Conservation (phyloP, 768 basidiomycete species). For the Omphalotus guepiniiformis region DNA sequence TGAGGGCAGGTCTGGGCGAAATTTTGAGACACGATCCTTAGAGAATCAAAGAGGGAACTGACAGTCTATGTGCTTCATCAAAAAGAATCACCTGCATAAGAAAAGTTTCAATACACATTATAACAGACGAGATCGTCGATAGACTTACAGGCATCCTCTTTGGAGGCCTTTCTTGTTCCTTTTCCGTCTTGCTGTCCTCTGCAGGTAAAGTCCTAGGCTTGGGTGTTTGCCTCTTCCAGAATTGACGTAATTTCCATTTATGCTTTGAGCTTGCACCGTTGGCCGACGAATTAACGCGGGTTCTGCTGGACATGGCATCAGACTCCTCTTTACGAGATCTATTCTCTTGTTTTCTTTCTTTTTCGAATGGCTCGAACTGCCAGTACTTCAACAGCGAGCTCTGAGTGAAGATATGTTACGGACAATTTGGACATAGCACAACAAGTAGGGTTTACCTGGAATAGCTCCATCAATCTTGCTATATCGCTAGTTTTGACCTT, state of each 20-base stretch:
- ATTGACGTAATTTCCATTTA: background rate
- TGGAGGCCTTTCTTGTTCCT: conserved; percentile 28
- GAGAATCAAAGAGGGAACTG: conserved; percentile 17
- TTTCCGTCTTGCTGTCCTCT: conserved; percentile 25
- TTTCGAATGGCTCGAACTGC: conserved; percentile 51
- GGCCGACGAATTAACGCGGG: conserved; percentile 32
- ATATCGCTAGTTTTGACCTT: conserved; percentile 72
- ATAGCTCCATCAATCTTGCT: conserved; percentile 79
- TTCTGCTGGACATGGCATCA: conserved; percentile 35
- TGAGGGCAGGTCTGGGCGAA: conserved; percentile 57
- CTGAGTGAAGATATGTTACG: conserved; percentile 35
- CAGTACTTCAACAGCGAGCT: conserved; percentile 70
- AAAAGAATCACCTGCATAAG: conserved; percentile 57
- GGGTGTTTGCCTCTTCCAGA: background rate
- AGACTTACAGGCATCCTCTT: conserved; percentile 68
- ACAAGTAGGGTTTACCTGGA: conserved; percentile 48
- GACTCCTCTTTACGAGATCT: conserved; percentile 26
- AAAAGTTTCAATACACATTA: background rate
- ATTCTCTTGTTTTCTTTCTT: conserved; percentile 20
- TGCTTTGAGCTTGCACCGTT: conserved; percentile 9
- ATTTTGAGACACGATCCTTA: background rate
- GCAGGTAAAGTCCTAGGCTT: conserved; percentile 14
- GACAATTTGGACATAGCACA: background rate
- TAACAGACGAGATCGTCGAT: background rate
- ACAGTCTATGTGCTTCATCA: conserved; percentile 86